Evolutionary conservation across 257 asterid genomes (phyloP).

Genomic region (Solanum piurae): DNA sequence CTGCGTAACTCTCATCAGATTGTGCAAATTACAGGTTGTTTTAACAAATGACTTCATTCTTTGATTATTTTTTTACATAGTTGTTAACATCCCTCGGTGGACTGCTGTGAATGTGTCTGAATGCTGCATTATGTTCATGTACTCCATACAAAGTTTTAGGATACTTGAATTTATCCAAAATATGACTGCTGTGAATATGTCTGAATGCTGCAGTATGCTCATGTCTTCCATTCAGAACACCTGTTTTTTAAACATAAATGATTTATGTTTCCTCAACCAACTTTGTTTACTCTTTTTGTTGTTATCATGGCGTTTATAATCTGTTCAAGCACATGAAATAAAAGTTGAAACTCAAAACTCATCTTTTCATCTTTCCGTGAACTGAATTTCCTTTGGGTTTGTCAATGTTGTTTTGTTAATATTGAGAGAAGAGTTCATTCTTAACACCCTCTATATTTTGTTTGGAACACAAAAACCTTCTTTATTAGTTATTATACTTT

Average conservation of each 20-base stretch:
- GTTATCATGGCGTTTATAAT: neutral
- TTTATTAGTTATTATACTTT: neutral
- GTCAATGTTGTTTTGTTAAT: neutral
- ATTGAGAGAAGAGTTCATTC: neutral
- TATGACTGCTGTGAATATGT: neutral
- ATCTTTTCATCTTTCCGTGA: neutral
- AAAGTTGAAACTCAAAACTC: neutral
- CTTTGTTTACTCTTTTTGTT: neutral
- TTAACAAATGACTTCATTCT: neutral
- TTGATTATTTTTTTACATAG: neutral
- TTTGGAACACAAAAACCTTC: neutral
- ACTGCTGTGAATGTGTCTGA: neutral
- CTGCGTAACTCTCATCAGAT: slow-evolving; percentile 40
- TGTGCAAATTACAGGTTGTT: slow-evolving; percentile 61
- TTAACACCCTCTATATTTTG: neutral
- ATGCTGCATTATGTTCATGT: neutral
- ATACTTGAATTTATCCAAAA: neutral
- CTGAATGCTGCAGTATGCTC: neutral
- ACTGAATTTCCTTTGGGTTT: neutral
- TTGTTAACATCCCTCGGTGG: neutral
- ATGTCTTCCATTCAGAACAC: neutral
- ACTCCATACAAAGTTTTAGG: neutral
- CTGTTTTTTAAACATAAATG: neutral
- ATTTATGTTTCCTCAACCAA: neutral
- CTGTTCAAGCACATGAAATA: neutral